These are phyloP conservation scores for Rhexocercosporidium sp. DNA, from an alignment of 2,329 filamentous ascomycete species.

Conservation along the genomic window DNA sequence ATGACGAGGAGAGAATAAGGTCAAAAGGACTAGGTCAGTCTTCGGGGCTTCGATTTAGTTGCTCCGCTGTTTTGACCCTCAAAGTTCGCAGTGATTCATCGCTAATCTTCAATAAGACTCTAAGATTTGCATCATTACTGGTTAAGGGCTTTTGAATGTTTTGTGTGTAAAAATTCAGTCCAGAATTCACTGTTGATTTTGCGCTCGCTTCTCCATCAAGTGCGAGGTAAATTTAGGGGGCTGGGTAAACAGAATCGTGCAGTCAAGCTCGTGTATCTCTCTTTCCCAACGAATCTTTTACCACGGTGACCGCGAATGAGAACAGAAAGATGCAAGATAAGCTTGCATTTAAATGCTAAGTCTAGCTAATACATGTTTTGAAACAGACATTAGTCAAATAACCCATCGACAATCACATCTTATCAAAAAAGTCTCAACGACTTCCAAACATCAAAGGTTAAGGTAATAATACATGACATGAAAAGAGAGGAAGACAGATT, in stretches of 20 bases:
- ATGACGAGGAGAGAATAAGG: too few species aligned
- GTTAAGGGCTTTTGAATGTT: too few species aligned
- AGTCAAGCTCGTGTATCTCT: not conserved
- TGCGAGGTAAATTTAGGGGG: not conserved
- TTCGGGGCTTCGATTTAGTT: too few species aligned
- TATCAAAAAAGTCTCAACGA: not conserved
- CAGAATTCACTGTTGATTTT: not conserved
- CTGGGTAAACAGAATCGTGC: not conserved
- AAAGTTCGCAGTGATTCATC: too few species aligned
- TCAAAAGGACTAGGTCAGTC: too few species aligned
- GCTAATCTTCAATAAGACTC: too few species aligned
- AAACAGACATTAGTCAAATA: not conserved
- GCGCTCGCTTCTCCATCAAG: not conserved
- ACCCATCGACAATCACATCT: not conserved
- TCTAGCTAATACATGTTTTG: not conserved
- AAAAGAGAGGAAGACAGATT: not conserved
- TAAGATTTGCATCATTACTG: too few species aligned
- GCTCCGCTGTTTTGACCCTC: too few species aligned
- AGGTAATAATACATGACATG: not conserved
- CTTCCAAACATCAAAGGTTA: not conserved
- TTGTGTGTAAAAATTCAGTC: not conserved
- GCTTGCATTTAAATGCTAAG: not conserved
- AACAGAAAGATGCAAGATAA: not conserved
- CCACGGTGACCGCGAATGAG: not conserved
- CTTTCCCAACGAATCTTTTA: not conserved